Evolutionary conservation across 2,329 filamentous ascomycete genomes (phyloP).

Genomic region (Boeremia lycopersici): DNA sequence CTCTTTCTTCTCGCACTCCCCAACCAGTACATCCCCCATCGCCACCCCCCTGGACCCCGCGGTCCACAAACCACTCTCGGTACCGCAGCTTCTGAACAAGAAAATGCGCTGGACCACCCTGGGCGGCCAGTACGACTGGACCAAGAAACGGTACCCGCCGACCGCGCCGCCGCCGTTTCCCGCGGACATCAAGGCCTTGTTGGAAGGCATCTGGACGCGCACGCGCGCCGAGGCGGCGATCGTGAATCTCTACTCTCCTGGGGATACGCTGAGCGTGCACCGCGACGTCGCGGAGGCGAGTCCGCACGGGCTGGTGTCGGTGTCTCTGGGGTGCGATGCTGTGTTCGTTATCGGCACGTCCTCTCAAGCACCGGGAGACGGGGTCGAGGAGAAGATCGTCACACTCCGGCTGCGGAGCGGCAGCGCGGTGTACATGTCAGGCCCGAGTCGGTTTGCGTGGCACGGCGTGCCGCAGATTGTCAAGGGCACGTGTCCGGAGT

Average conservation of each 20-base stretch:
- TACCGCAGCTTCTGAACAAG: constrained; percentile 73
- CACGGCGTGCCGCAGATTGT: constrained; percentile 92
- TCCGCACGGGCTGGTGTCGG: constrained; percentile 76
- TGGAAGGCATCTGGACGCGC: constrained; percentile 74
- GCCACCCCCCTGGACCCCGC: constrained; percentile 68
- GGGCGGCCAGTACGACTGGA: constrained; percentile 97
- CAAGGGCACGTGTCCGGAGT: constrained; percentile 75
- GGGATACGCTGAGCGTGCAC: constrained; percentile 90
- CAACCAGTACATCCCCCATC: constrained; percentile 28
- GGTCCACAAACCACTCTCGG: constrained; percentile 75
- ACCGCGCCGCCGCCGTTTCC: constrained; percentile 75
- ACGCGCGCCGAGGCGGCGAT: constrained; percentile 88
- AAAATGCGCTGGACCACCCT: constrained; percentile 93
- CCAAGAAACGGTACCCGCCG: constrained; percentile 77
- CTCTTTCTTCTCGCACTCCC: constrained; percentile 60
- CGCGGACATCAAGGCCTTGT: constrained; percentile 69
- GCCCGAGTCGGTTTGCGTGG: constrained; percentile 85
- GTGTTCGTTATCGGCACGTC: constrained; percentile 84
- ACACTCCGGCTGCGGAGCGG: constrained; percentile 69
- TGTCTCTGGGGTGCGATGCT: constrained; percentile 89
- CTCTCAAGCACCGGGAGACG: not conserved
- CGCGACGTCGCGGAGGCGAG: constrained; percentile 90
- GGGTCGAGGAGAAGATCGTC: constrained; percentile 44
- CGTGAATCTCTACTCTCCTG: constrained; percentile 88
- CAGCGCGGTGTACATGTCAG: constrained; percentile 88